These are phyloP conservation scores for Torulaspora globosa DNA, from an alignment of 1,139 yeast genomes.

Conservation along the genomic window DNA sequence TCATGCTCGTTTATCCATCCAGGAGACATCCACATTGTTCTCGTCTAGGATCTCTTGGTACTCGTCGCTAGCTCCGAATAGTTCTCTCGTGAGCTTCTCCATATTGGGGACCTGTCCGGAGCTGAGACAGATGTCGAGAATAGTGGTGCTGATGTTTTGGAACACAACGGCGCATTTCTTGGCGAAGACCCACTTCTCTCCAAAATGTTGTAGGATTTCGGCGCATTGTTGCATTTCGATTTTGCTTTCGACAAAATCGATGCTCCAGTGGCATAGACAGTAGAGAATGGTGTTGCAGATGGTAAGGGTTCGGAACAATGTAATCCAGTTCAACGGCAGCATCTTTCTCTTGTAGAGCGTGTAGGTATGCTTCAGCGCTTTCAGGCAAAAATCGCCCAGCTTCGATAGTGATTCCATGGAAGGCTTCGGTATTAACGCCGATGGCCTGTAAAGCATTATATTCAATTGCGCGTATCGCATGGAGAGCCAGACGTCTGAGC, in stretches of 20 bases:
- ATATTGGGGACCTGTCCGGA: constrained; percentile 40
- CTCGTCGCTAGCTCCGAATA: constrained; percentile 44
- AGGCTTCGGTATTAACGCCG: constrained; percentile 45
- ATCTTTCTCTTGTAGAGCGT: constrained; percentile 42
- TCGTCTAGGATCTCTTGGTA: constrained; percentile 45
- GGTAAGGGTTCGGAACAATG: constrained; percentile 44
- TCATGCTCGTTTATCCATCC: constrained; percentile 33
- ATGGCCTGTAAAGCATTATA: constrained; percentile 46
- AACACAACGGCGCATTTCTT: constrained; percentile 44
- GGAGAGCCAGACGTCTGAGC: constrained; percentile 46
- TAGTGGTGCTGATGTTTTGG: constrained; percentile 41
- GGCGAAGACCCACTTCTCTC: constrained; percentile 47
- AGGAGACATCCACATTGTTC: constrained; percentile 42
- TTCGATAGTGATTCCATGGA: constrained; percentile 38
- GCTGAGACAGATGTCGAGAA: constrained; percentile 41
- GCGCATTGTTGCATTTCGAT: constrained; percentile 45
- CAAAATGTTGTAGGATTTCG: constrained; percentile 45
- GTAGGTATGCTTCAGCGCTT: constrained; percentile 43
- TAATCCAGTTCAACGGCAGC: constrained; percentile 49
- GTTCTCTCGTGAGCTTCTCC: constrained; percentile 41
- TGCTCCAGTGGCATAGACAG: constrained; percentile 45
- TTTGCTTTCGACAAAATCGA: constrained; percentile 44
- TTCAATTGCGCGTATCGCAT: constrained; percentile 46
- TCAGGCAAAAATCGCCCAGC: constrained; percentile 42
- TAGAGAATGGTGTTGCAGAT: constrained; percentile 45